These are phyloP conservation scores for Lumnitzera littorea DNA, from an alignment of 345 rosid species.

Conservation along the genomic window DNA sequence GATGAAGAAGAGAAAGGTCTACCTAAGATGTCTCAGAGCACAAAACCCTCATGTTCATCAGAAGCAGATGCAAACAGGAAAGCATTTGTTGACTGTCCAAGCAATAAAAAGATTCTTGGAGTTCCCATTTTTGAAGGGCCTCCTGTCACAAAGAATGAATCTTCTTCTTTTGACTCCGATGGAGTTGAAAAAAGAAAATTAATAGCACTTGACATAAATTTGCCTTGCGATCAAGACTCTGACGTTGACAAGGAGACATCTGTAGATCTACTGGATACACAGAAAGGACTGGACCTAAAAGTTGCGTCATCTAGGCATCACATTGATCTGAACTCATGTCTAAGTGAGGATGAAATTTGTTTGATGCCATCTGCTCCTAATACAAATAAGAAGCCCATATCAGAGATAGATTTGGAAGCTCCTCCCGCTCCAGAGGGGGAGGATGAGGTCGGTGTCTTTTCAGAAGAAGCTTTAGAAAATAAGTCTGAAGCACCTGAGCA, in stretches of 20 bases:
- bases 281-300: slow-evolving; percentile 30
- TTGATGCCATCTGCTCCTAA: slow-evolving; percentile 22
- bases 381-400: slow-evolving; percentile 26
- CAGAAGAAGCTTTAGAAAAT: slow-evolving; percentile 26
- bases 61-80: slow-evolving; percentile 23
- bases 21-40: slow-evolving; percentile 22
- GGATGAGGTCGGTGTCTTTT: slow-evolving; percentile 33
- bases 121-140: slow-evolving; percentile 36
- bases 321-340: slow-evolving; percentile 72
- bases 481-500: slow-evolving; percentile 19
- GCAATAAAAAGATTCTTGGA: slow-evolving; percentile 50
- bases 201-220: slow-evolving; percentile 61
- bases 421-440: slow-evolving; percentile 38
- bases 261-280: slow-evolving; percentile 20
- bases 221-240: slow-evolving; percentile 59
- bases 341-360: slow-evolving; percentile 63
- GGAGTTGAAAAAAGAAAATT: slow-evolving; percentile 31
- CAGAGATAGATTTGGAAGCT: slow-evolving; percentile 75
- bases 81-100: slow-evolving; percentile 24
- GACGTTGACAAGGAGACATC: slow-evolving; percentile 26
- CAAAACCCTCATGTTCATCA: slow-evolving; percentile 35
- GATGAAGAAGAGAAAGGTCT: slow-evolving; percentile 24
- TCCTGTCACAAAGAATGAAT: slow-evolving; percentile 28
- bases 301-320: slow-evolving; percentile 29
- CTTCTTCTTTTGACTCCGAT: slow-evolving; percentile 31